A percentile compares a stretch with the other conserved stretches of the same genome.
These are phyloP conservation scores for Lepiota brunneoincarnata DNA, from an alignment of 768 basidiomycete species.

Conservation along the genomic window DNA sequence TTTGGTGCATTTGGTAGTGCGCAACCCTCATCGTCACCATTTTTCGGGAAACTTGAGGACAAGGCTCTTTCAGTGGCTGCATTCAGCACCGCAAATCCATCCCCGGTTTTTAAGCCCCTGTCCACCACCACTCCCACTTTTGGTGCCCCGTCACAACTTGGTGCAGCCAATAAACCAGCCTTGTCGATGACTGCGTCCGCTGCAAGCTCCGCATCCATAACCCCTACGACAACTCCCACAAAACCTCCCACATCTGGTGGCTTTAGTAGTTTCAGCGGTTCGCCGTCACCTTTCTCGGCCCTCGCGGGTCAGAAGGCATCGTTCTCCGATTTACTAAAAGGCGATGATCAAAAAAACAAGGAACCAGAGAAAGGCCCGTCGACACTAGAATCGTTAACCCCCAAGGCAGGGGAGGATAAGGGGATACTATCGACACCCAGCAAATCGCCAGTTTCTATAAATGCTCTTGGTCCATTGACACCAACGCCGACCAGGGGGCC, in stretches of 20 bases:
- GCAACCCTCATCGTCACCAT: conserved; percentile 47
- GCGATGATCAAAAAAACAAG: conserved; percentile 25
- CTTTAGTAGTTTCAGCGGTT: conserved; percentile 51
- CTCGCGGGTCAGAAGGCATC: conserved; percentile 44
- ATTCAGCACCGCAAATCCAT: conserved; percentile 26
- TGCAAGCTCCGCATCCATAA: conserved; percentile 19
- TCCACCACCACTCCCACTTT: conserved; percentile 29
- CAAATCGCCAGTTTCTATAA: neutral
- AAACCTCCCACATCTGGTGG: conserved; percentile 33
- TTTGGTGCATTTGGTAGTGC: conserved; percentile 49
- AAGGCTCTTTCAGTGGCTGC: conserved; percentile 34
- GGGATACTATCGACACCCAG: neutral
- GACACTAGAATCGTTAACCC: neutral
- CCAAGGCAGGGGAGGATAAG: neutral
- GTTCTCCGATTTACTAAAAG: conserved; percentile 56
- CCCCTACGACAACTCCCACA: conserved; percentile 24
- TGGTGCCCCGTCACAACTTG: conserved; percentile 33
- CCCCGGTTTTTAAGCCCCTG: neutral
- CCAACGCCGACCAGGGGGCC: neutral
- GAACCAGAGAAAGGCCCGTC: conserved; percentile 18
- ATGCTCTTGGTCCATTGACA: neutral
- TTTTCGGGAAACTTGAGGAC: conserved; percentile 40
- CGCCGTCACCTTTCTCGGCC: conserved; percentile 38
- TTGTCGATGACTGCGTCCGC: conserved; percentile 21
- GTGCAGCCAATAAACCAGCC: conserved; percentile 13